Conservation (phyloP, 176 grass and related monocot species). For the Alopecurus myosuroides region DNA sequence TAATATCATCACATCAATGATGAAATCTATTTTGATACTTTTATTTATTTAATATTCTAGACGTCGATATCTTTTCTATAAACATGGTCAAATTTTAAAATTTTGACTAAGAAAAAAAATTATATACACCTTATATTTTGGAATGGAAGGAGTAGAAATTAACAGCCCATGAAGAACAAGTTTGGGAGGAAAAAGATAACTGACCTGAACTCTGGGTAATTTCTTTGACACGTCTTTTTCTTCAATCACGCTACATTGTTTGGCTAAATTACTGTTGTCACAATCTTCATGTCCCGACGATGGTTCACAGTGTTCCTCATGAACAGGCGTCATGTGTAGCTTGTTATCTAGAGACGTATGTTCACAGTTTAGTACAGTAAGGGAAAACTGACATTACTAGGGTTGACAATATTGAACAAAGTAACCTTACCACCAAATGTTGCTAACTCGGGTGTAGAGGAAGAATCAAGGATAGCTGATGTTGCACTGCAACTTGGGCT, state of each 20-base stretch:
- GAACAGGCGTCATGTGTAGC: neutral
- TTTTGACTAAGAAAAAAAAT: neutral
- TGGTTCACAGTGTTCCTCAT: conserved; percentile 28
- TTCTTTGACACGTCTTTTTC: conserved; percentile 19
- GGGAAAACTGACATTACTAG: neutral
- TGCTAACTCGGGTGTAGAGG: neutral
- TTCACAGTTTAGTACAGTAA: conserved; percentile 8
- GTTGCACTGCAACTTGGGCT: conserved; percentile 25
- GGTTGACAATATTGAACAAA: neutral
- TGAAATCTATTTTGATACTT: neutral
- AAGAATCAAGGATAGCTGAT: conserved; percentile 15
- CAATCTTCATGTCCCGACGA: conserved; percentile 20
- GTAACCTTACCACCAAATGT: conserved; percentile 35
- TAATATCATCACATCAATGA: neutral
- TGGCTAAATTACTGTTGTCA: neutral
- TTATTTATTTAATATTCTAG: neutral
- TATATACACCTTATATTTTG: neutral
- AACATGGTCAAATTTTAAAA: neutral
- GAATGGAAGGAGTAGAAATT: neutral
- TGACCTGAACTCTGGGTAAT: conserved; percentile 35
- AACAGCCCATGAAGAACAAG: neutral
- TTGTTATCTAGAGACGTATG: conserved; percentile 33
- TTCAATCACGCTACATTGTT: neutral
- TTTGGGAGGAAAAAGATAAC: conserved; percentile 4
- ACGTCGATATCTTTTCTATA: neutral